Conservation (phyloP, 1,139 yeast genomes). For the Saccharomyces hybrid region DNA sequence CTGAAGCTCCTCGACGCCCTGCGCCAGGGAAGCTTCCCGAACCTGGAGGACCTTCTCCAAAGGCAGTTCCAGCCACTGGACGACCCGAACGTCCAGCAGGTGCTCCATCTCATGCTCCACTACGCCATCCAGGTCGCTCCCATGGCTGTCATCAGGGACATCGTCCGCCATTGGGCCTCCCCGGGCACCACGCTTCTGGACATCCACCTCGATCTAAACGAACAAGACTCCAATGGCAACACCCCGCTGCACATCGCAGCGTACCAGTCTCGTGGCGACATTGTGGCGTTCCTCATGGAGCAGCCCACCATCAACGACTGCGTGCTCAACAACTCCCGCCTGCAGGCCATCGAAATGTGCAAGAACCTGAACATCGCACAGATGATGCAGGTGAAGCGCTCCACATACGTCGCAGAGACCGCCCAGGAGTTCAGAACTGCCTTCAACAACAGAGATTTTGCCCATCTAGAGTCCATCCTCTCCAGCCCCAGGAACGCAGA, state of each 20-base stretch:
- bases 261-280: constrained; percentile 60
- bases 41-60: constrained; percentile 28
- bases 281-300: constrained; percentile 57
- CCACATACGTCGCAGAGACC: constrained; percentile 67
- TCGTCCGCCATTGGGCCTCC: constrained; percentile 24
- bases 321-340: constrained; percentile 54
- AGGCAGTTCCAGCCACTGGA: constrained; percentile 18
- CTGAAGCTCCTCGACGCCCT: constrained; percentile 59
- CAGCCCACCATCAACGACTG: constrained; percentile 71
- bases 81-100: constrained; percentile 34
- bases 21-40: constrained; percentile 45
- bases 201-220: constrained; percentile 50
- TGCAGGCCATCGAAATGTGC: constrained; percentile 79
- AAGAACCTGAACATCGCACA: constrained; percentile 59
- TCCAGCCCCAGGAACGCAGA: constrained; percentile 72
- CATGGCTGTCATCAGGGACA: constrained; percentile 39
- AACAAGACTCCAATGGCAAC: constrained; percentile 74
- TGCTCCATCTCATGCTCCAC: constrained; percentile 45
- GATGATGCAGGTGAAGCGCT: constrained; percentile 73
- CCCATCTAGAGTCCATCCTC: constrained; percentile 54
- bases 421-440: constrained; percentile 61
- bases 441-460: constrained; percentile 61
- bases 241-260: constrained; percentile 93
- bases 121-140: constrained; percentile 89
- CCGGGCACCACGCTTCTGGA: constrained; percentile 12